phyloP scores from a whole-genome alignment of 2,329 filamentous ascomycete genomes.

The Fusarium sp. region DNA sequence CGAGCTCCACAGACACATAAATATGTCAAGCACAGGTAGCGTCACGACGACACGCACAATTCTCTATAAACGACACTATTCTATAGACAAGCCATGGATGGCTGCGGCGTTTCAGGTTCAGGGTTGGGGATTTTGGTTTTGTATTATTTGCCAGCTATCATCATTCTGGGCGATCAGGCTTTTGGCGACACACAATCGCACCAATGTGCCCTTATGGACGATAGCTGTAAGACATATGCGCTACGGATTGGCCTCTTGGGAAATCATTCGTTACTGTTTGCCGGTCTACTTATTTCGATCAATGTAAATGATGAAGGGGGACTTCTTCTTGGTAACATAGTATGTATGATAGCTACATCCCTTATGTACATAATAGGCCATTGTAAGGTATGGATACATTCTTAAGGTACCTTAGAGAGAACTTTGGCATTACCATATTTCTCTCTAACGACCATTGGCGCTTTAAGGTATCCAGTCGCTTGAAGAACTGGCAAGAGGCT shows the following conservation, averaged over 20 bases:
- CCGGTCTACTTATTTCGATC: not conserved
- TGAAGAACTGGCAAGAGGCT: not conserved
- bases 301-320: slow-evolving; percentile 1
- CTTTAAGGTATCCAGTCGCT: not conserved
- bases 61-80: slow-evolving; percentile 21
- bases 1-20: slow-evolving; percentile 19
- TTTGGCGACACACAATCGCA: not conserved
- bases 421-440: not conserved
- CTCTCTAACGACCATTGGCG: not conserved
- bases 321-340: not conserved
- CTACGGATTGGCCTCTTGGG: not conserved
- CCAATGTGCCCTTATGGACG: not conserved
- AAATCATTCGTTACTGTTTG: not conserved
- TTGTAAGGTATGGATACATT: not conserved
- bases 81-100: slow-evolving; percentile 27
- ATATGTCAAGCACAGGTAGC: slow-evolving; percentile 23
- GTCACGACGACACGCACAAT: slow-evolving; percentile 35
- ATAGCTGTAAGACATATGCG: not conserved
- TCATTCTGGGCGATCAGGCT: not conserved
- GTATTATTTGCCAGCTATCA: not conserved
- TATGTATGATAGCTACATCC: slow-evolving; percentile 11
- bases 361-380: not conserved
- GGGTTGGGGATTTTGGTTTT: slow-evolving; percentile 2
- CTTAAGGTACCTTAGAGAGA: not conserved
- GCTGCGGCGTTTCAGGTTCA: slow-evolving; percentile 19